Evolutionary conservation across 495 filamentous ascomycete species (phyloP), one percentile per base, ranked within the genome.

Genomic region (Glonium stellatum): DNA sequence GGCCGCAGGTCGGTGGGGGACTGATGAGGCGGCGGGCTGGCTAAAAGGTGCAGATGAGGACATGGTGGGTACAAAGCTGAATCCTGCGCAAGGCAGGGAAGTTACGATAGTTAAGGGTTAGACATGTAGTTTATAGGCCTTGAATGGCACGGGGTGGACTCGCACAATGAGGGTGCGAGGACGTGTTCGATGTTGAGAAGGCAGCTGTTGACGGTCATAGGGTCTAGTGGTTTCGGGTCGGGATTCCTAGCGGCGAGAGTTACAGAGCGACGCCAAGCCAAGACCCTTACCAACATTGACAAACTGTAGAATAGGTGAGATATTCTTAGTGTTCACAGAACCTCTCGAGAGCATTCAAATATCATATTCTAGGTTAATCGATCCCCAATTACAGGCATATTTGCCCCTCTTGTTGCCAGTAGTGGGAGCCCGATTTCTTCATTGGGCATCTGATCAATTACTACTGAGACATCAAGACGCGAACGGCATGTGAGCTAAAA

Each of bases 21-120:
- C 54, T n/a, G 64, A 56, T 21, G 67, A 49, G 21, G 66, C 44
- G 36, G 68, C 58, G 27, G 70, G 35, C 48, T 61, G 25, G 58
- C 64, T 55, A 52, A 66, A 66, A 36, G 61, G 59, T 36, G 69
- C 59, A 48, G 64, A 64, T 55, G 65, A 59, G 49, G 61, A 61
- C 62, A 67, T 70, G 42, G 62, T 58, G 47, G 67, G 61, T 55
- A 25, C 19, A 57, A 58, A 57, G 61, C 31, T 44, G 55, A 19
- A 58, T 51, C 59, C 65, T 64, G 61, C 62, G 54, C 52, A 50
- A 55, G 49, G 65, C 65, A 65, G 65, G 59, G 53, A 9, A 25
- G 18, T 23, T 9, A 18, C n/a, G 13, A 27, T 39, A 41, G 19
- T 61, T 67, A 67, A 54, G 27, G 57, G 21, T 31, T 39, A 54